Percentiles rank a stretch among this genome's conserved stretches.
Evolutionary conservation across 2,329 filamentous ascomycete species (phyloP).

Genomic region (Colletotrichum spaethianum): DNA sequence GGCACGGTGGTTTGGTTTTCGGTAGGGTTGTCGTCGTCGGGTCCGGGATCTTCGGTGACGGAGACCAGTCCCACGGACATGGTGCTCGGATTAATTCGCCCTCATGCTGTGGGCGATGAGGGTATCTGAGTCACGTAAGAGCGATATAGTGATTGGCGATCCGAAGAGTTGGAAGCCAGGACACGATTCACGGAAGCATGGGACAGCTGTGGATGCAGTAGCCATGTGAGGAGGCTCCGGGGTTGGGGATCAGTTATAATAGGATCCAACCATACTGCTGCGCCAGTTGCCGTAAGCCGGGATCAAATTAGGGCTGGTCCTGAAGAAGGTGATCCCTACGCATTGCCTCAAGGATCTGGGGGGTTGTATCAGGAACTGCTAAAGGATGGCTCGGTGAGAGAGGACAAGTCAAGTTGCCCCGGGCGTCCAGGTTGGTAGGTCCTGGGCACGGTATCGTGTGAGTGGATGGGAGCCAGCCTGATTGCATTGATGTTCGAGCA

Average conservation of each 20-base stretch:
- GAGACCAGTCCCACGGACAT: slow-evolving; percentile 19
- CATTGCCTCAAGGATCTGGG: neutral
- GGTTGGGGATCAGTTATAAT: slow-evolving; percentile 21
- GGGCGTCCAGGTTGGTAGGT: neutral
- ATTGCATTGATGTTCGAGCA: neutral
- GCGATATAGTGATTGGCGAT: neutral
- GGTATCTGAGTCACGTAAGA: too few species aligned
- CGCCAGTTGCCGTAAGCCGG: slow-evolving; percentile 8
- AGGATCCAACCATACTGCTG: neutral
- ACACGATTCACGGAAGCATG: too few species aligned
- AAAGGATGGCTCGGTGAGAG: slow-evolving; percentile 1
- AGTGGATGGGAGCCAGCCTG: neutral
- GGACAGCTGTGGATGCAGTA: neutral
- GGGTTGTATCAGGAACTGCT: neutral
- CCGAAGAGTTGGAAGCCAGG: too few species aligned
- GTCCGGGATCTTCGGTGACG: slow-evolving; percentile 15
- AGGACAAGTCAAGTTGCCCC: neutral
- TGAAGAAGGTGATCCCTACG: too few species aligned
- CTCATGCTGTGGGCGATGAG: neutral
- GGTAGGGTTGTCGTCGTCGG: neutral
- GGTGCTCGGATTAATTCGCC: neutral
- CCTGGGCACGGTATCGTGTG: neutral
- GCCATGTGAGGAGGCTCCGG: neutral
- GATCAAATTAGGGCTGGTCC: neutral
- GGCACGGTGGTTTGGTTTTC: neutral